Evolutionary conservation across 169 alveolate genomes (phyloP), one percentile per base, ranked within the genome.

Genomic region (Theileria orientalis): DNA sequence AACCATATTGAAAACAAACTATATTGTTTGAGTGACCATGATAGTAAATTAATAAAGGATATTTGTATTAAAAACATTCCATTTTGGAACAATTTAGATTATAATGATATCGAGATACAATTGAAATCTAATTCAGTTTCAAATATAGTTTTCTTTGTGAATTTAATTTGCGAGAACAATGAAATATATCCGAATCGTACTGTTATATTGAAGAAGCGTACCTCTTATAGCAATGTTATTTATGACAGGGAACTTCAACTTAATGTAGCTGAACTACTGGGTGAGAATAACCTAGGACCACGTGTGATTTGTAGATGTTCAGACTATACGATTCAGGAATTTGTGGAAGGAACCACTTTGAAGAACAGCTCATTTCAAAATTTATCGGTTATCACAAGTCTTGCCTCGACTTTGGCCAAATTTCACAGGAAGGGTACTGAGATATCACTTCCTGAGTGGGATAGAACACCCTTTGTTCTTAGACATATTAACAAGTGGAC

Each of bases 271-370:
- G 79, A 82, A 76, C 75, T 89, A 44, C 60, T 90, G 80, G 87
- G 93, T 30, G 73, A 79, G 42, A 74, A 84, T 67, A 82, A 82
- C 40, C 74, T 84, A 41, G 94, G 91, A 51, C 94, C 94, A 59
- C 64, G 62, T 29, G 35, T 90, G 54, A 56, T 90, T 46, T 91
- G 86, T 1, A 59, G 76, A 19, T 57, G 83, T 85, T 68, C 67
- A 64, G 94, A 86, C 23, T 92, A 90, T 0, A 80, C 91, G 33
- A 90, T 90, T 46, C 92, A 90, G 57, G 91, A 90, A 76, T 90
- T 91, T 85, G 54, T 90, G 40, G 88, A 90, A 42, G 94, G 94
- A 5, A 85, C 83, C 33, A 86, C 90, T 8, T 23, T 90, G 47
- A 52, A 80, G 37, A 60, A 40, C n/a, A 86, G 49, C 27, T 89